Percentiles rank a stretch among this genome's conserved stretches.
These are phyloP conservation scores for Neonectria ditissima DNA, from an alignment of 2,329 filamentous ascomycete genomes.

Conservation along the genomic window DNA sequence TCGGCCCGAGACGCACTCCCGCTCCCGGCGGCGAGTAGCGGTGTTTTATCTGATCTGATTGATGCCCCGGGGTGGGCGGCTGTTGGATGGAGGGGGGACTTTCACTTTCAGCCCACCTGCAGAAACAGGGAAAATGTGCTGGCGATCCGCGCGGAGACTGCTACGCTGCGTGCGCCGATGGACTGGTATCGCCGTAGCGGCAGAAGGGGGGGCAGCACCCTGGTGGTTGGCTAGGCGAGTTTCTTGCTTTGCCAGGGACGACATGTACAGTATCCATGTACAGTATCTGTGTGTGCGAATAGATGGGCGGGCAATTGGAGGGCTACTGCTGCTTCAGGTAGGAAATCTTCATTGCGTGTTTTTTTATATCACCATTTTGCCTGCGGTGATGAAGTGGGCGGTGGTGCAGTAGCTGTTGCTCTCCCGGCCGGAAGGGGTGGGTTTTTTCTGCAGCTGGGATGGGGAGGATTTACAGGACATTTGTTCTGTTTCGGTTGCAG, in stretches of 20 bases:
- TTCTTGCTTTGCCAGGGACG: too few species aligned
- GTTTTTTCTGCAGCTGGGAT: background rate
- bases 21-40: slow-evolving; percentile 4
- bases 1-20: slow-evolving; percentile 27
- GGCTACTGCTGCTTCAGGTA: too few species aligned
- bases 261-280: too few species aligned
- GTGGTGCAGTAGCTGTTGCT: slow-evolving; percentile 11
- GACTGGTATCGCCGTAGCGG: slow-evolving; percentile 1
- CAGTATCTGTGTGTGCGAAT: too few species aligned
- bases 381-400: background rate
- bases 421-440: slow-evolving; percentile 2
- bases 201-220: too few species aligned
- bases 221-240: background rate
- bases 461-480: too few species aligned
- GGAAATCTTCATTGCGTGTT: too few species aligned
- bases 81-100: background rate
- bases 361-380: too few species aligned
- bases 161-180: background rate
- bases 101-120: background rate
- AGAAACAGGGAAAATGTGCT: background rate
- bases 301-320: too few species aligned
- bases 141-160: background rate
- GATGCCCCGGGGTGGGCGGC: too few species aligned
- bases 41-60: background rate
- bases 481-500: background rate